Base-by-base conservation (phyloP, 2,329 filamentous ascomycete genomes). In the Neobulgaria alba region DNA sequence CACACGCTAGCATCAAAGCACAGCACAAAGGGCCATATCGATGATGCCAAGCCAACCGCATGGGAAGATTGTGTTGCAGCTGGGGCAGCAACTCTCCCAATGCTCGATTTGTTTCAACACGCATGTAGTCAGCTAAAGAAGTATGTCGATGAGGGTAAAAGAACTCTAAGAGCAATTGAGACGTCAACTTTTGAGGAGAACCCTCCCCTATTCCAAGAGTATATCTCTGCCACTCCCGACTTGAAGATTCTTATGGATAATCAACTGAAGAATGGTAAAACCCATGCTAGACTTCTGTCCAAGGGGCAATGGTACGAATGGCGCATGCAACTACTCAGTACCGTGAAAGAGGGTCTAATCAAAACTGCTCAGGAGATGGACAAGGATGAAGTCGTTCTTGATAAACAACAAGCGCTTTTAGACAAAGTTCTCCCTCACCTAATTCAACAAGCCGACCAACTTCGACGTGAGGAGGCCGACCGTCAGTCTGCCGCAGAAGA, bases 241-340 rank as follows among this genome's bases (percentile, higher is more conserved):
- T 79, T 94, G 58, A 88, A 85, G 56, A 65, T 77, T 3, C 72
- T 93, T 38, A 93, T 98, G 81, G 90, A 98, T 65, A 92, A 85
- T 50, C 89, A 96, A 59, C 92, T 98, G 69, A 92, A 94, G 62
- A 95, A 96, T 57, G 84, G 95, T 62, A 96, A 95, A 67, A 89
- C 87, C 0, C 85, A 94, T 60, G 87, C 90, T 12, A 77, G 92
- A 18, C 72, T 95, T 10, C 69, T 89, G 38, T 95, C 90, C 66
- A 95, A 95, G 60, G 87, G 86, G 42, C 89, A 92, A 69, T 98
- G 92, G 92, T 98, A 98, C 60, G 84, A 90, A 57, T 98, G 92
- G 92, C 82, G 92, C 30, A 90, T 85, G 72, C 90, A 92, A 55
- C 73, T 96, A 17, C 79, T 85, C 20, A 73, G 88, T 65, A 81